A percentile compares a stretch with the other conserved stretches of the same genome.
Conservation (phyloP, 306 rosid genomes). For the Gastrolobium bilobum region DNA sequence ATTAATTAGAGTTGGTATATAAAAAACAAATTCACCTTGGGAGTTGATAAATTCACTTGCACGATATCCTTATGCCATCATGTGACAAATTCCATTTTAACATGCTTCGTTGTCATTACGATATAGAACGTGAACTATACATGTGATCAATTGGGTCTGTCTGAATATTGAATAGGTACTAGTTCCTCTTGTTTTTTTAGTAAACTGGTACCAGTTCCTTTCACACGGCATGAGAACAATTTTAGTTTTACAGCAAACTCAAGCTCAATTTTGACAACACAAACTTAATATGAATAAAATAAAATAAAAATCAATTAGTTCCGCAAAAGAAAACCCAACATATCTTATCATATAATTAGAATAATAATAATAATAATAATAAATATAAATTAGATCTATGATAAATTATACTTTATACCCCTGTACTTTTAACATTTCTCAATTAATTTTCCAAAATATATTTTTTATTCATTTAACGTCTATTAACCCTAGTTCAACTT, state of each 20-base stretch:
- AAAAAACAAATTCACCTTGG: background rate
- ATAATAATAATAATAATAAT: too few relatives aligned
- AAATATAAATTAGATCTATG: too few relatives aligned
- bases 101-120: background rate
- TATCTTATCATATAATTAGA: background rate
- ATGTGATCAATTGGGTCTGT: background rate
- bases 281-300: background rate
- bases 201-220: background rate
- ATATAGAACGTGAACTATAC: background rate
- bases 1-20: too few relatives aligned
- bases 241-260: background rate
- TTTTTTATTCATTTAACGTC: background rate
- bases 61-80: background rate
- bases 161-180: background rate
- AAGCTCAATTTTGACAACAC: background rate
- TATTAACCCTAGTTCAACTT: background rate
- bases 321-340: background rate
- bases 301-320: background rate
- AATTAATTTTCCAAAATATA: too few relatives aligned
- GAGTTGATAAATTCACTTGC: background rate
- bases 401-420: too few relatives aligned
- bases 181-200: too few relatives aligned
- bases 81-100: background rate
- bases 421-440: too few relatives aligned
- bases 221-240: constrained; percentile 18